Base-by-base conservation (phyloP, 2,329 filamentous ascomycete species). In the Daldinia eschscholtzii region DNA sequence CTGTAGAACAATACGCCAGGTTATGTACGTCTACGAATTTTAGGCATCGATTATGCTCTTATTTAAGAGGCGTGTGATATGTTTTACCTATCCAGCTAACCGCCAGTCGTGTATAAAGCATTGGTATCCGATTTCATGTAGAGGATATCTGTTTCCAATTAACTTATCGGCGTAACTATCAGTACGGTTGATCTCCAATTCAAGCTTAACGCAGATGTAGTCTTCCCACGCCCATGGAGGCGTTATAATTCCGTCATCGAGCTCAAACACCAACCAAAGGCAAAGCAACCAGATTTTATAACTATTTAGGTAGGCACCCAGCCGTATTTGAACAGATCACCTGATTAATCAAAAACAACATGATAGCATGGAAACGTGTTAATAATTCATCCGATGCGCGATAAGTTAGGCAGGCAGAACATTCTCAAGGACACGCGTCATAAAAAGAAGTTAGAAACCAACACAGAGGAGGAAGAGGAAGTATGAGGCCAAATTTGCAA, bases 391-490 rank as follows among this genome's bases (percentile, higher is more conserved):
- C 37, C 52, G 55, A 42, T 15, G 33, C 13, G 3, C 28, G 20
- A 20, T 33, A 23, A 33, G 58, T 69, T 62, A 70, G 68, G 68
- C 65, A 70, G 68, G 65, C 41, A 63, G 30, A 65, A 58, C 65
- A 20, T 57, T n/a, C 30, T 52, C 20, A 60, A 39, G 33, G 20
- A 37, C 10, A 48, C 59, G 63, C 59, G 67, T 69, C 63, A 66
- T 53, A 33, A 50, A 50, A 42, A 15, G 58, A 30, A n/a, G 62
- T 30, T 30, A 26, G 26, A 23, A 35, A 35, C 33, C 37, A 61
- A 44, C 48, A 23, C 42, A 42, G 42, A 53, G n/a, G 18, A 52
- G 35, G 7, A 50, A 9, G 33, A 35, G 9, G 5, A 57, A 28
- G 41, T n/a, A 52, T 15, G 3, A 67, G 44, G 4, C 18, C 9